Base-by-base conservation (phyloP, 257 asterid species). In the Agastache rugosa region DNA sequence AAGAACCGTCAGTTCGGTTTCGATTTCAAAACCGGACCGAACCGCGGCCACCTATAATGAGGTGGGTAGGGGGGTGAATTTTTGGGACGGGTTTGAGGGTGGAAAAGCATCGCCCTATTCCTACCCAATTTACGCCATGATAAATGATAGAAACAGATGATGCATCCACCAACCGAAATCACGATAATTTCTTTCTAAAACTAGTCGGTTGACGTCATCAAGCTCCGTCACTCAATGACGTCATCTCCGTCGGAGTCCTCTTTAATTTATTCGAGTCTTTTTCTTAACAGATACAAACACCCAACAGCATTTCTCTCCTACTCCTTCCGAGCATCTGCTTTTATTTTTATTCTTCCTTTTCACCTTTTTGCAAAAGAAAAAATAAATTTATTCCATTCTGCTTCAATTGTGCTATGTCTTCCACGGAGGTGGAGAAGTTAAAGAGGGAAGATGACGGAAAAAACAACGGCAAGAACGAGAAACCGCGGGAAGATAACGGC, bases 361-460 rank as follows among this genome's bases (percentile, higher is more conserved):
- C 6, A 27, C 4, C 4, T 34, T 14, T 63, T 23, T 27, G 4
- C 44, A 31, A 45, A 5, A 11, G 7, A 27, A 10, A 25, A 11
- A 16, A 8, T 0, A 72, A 14, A 2, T 16, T n/a, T 25, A 7
- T 11, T 39, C 58, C 22, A 56, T 23, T 19, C 51, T 55, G 59
- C 47, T 17, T 60, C 11, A n/a, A 2, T 47, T 37, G 29, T 23
- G n/a, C 62, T 2, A 3, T 14, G n/a, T 63, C 41, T 55, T 22
- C 50, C 23, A 53, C 78, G 66, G 78, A 71, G n/a, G 31, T 31
- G 56, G 70, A 51, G 73, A 80, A 72, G 75, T 76, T 64, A 20
- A 80, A 80, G 42, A 75, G 84, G 56, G 55, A 59, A 22, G 74
- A 29, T 20, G 69, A 60, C 45, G 76, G 64, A 7, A 67, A 65